These are phyloP conservation scores for Gossypium arboreum DNA, from an alignment of 345 rosid genomes.

Conservation along the genomic window DNA sequence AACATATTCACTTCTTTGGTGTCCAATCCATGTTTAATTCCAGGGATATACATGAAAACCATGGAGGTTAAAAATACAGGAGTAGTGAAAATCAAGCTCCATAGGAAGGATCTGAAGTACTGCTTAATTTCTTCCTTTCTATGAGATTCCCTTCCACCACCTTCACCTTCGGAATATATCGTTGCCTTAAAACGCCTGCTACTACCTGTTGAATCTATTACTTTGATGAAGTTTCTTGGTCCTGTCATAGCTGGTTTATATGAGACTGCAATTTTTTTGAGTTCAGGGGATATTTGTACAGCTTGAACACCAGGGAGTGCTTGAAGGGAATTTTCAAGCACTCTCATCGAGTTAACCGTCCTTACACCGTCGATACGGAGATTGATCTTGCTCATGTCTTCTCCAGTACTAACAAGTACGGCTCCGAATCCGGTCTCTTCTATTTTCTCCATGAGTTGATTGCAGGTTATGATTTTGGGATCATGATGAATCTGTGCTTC, in stretches of 20 bases:
- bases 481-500: slow-evolving; percentile 80
- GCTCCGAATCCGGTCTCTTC: slow-evolving; percentile 74
- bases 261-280: slow-evolving; percentile 49
- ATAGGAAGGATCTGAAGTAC: slow-evolving; percentile 55
- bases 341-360: slow-evolving; percentile 44
- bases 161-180: slow-evolving; percentile 56
- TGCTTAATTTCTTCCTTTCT: slow-evolving; percentile 63
- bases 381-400: slow-evolving; percentile 62
- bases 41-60: slow-evolving; percentile 81
- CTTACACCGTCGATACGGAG: slow-evolving; percentile 66
- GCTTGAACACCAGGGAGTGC: slow-evolving; percentile 84
- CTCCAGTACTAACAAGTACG: slow-evolving; percentile 62
- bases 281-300: slow-evolving; percentile 27
- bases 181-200: slow-evolving; percentile 56
- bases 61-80: slow-evolving; percentile 81
- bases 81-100: slow-evolving; percentile 85
- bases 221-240: slow-evolving; percentile 66
- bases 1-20: slow-evolving; percentile 74
- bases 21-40: slow-evolving; percentile 51
- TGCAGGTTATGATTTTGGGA: slow-evolving; percentile 36
- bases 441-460: slow-evolving; percentile 41
- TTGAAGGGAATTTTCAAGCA: slow-evolving; percentile 57
- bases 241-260: slow-evolving; percentile 73
- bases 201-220: slow-evolving; percentile 74
- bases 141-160: slow-evolving; percentile 52